Base-by-base conservation (phyloP, 1,284 basidiomycete genomes). In the Heterobasidion occidentale region DNA sequence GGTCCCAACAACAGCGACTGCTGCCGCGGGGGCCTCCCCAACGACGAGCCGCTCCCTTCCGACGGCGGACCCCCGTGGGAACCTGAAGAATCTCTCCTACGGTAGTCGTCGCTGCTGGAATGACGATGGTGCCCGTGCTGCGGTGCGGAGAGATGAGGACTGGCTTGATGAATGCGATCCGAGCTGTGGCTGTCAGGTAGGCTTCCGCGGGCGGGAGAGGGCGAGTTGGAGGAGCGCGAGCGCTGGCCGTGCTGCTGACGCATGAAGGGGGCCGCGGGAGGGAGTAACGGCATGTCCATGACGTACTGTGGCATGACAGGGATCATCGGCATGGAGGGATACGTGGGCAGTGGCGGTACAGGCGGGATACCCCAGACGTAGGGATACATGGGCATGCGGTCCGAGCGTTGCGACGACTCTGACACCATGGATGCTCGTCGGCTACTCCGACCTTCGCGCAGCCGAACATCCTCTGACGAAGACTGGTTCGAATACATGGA, bases 261-360 rank as follows among this genome's bases (percentile, higher is more conserved):
- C 84, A 89, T 88, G 68, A 89, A 89, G 14, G 87, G 86, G 34
- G 86, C 79, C 1, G 80, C 75, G 1, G 86, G 87, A n/a, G 86
- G 87, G 38, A 89, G 74, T 11, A 89, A 72, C 11, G 86, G 84
- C 77, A 81, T 80, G 56, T 64, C 60, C 61, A 57, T 52, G 53
- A 81, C 55, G 61, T 68, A 68, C 56, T 70, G 74, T 42, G 71
- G 65, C 53, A 67, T 63, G 9, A 57, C 45, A 7, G 71, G 70
- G 46, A 71, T 60, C 46, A 68, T 64, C 33, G 65, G 64, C 60
- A 74, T 64, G 52, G 68, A 60, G 49, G 71, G 53, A 50, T 73
- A 65, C 42, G 62, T 59, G 11, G 65, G 62, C n/a, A 66, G 59
- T 56, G 67, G 53, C 12, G 62, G 59, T 42, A 68, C 52, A 45